Conservation (phyloP, 768 basidiomycete species). For the Naganishia vaughanmartiniae region DNA sequence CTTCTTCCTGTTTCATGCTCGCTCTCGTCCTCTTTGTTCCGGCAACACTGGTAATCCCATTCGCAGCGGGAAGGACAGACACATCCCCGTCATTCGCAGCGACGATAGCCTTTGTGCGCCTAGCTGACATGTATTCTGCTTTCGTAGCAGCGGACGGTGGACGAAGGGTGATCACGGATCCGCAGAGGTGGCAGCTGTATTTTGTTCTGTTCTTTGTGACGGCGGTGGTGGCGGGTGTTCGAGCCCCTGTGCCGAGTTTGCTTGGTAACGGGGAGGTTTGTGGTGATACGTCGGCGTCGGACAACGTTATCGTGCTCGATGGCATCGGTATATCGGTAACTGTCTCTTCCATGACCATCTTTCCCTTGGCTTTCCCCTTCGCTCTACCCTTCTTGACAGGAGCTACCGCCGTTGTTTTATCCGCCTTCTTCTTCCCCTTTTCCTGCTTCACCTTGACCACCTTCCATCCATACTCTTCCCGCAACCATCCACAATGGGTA, state of each 20-base stretch:
- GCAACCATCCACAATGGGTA: conserved; percentile 24
- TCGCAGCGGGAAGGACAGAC: not conserved
- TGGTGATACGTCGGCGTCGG: not conserved
- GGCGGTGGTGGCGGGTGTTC: not conserved
- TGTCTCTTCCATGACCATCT: not conserved
- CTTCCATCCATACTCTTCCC: conserved; percentile 31
- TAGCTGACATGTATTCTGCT: not conserved
- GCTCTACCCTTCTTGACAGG: conserved; percentile 18
- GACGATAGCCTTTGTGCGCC: conserved; percentile 9
- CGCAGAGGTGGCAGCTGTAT: conserved; percentile 9
- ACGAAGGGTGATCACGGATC: not conserved
- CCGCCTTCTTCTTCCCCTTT: conserved; percentile 15
- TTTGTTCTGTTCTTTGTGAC: not conserved
- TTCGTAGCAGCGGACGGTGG: not conserved
- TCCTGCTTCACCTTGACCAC: conserved; percentile 23
- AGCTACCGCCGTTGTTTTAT: not conserved
- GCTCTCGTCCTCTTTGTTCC: conserved; percentile 19
- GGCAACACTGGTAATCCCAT: not conserved
- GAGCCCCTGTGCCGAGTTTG: not conserved
- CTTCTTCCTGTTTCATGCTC: not conserved
- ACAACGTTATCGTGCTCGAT: not conserved
- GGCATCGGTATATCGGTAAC: conserved; percentile 19
- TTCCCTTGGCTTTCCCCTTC: conserved; percentile 18
- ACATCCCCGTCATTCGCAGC: conserved; percentile 9
- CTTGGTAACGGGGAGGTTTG: not conserved